Conservation (phyloP, 495 filamentous ascomycete genomes). For the Penicillium manginii region DNA sequence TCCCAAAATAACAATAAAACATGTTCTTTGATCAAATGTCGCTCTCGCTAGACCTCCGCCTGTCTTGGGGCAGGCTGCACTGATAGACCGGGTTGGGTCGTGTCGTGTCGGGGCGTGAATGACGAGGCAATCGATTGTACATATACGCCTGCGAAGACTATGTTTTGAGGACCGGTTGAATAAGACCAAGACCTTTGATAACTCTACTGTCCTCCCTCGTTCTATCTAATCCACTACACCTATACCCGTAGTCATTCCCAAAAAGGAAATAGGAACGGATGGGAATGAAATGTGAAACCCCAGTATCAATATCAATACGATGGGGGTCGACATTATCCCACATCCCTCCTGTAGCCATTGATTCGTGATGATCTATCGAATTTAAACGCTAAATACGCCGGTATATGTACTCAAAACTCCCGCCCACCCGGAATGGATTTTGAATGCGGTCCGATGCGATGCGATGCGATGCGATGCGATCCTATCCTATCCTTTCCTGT, state of each 20-base stretch:
- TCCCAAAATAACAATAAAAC: conserved; percentile 15
- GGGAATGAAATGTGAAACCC: too few relatives aligned
- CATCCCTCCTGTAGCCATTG: conserved; percentile 2
- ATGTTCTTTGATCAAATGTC: conserved; percentile 3
- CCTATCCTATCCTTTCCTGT: neutral
- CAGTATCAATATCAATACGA: too few relatives aligned
- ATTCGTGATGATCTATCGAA: conserved; percentile 23
- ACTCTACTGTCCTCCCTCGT: neutral
- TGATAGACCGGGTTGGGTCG: conserved; percentile 12
- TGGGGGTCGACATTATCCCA: too few relatives aligned
- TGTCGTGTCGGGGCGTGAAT: conserved; percentile 22
- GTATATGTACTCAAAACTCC: conserved; percentile 32
- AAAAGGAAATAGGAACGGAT: neutral
- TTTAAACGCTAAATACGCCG: conserved; percentile 35
- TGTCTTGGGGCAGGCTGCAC: conserved; percentile 14
- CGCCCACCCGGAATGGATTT: conserved; percentile 1
- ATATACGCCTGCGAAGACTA: conserved; percentile 33
- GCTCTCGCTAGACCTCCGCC: conserved; percentile 2
- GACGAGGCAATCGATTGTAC: conserved; percentile 31
- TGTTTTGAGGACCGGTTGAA: conserved; percentile 12
- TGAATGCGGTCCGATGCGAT: conserved; percentile 3
- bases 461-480: conserved; percentile 2
- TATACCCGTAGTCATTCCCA: neutral
- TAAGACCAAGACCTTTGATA: conserved; percentile 3
- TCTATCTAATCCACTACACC: neutral